phyloP scores from a whole-genome alignment of 306 rosid genomes.

The Acacia acuminata region DNA sequence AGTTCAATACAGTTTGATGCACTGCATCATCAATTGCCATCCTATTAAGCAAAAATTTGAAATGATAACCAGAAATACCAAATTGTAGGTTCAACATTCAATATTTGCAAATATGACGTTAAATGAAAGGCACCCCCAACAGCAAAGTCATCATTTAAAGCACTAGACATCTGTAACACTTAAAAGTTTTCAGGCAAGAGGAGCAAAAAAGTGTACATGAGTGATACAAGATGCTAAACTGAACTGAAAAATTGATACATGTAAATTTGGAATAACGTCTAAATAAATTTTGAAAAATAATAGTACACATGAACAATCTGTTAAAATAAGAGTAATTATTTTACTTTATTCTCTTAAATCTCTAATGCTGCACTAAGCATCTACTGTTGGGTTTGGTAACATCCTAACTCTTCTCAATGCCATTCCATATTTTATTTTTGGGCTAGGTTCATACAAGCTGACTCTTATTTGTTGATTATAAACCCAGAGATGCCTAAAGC shows the following conservation, averaged over 20 bases:
- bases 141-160: constrained; percentile 7
- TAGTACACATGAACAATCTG: neutral
- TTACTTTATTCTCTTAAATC: neutral
- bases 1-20: constrained; percentile 20
- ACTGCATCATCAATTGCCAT: constrained; percentile 12
- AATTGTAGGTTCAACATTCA: constrained; percentile 5
- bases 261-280: neutral
- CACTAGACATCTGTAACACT: neutral
- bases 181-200: neutral
- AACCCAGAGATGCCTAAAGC: neutral
- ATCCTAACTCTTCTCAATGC: neutral
- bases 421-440: neutral
- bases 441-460: neutral
- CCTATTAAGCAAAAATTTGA: constrained; percentile 8
- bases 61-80: constrained; percentile 10
- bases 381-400: neutral
- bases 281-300: neutral
- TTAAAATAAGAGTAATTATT: neutral
- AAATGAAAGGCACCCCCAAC: neutral
- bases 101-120: constrained; percentile 2
- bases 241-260: neutral
- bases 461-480: neutral
- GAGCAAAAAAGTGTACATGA: neutral
- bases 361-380: neutral
- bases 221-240: neutral